Evolutionary conservation across 228 moss, liverwort and hornwort genomes (phyloP).

Genomic region (Sphagnum fallax): DNA sequence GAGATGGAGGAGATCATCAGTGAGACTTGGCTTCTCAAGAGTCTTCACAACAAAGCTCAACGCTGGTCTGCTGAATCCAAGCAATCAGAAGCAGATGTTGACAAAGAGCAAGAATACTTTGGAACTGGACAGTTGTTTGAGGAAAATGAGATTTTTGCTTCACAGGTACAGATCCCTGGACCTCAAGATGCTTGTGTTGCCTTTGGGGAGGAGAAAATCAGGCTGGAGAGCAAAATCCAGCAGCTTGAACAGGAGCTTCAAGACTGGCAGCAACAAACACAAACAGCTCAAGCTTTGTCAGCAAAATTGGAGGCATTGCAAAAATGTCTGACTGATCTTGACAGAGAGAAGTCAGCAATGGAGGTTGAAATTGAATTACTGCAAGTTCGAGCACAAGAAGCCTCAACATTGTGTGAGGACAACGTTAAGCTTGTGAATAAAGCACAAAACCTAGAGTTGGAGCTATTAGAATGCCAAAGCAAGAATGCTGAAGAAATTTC

Average conservation of each 20-base stretch:
- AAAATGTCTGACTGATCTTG: slow-evolving; percentile 10
- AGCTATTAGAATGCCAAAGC: slow-evolving; percentile 12
- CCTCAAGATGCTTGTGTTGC: slow-evolving; percentile 12
- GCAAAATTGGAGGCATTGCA: slow-evolving; percentile 9
- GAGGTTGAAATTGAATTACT: background rate
- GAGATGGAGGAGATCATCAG: slow-evolving; percentile 69
- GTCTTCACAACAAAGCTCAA: slow-evolving; percentile 8
- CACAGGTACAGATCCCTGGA: slow-evolving; percentile 4
- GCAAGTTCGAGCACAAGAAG: slow-evolving; percentile 6
- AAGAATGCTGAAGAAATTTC: slow-evolving; percentile 4
- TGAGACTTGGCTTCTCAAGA: slow-evolving; percentile 25
- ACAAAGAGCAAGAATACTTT: slow-evolving; percentile 39
- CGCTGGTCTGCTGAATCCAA: slow-evolving; percentile 44
- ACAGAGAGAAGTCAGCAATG: slow-evolving; percentile 19
- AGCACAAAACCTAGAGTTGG: slow-evolving; percentile 9
- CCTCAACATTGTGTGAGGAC: slow-evolving; percentile 6
- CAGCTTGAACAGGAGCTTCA: slow-evolving; percentile 30
- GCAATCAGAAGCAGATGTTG: slow-evolving; percentile 26
- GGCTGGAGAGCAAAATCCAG: slow-evolving; percentile 18
- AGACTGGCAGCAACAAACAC: slow-evolving; percentile 4
- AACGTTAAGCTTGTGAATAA: slow-evolving; percentile 17
- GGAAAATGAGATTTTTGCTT: slow-evolving; percentile 29
- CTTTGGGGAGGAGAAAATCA: slow-evolving; percentile 25
- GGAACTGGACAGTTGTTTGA: slow-evolving; percentile 20
- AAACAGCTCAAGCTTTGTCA: slow-evolving; percentile 2